Evolutionary conservation across 306 rosid species (phyloP), one percentile per base, ranked within the genome.

Genomic region (Lupinus albus): DNA sequence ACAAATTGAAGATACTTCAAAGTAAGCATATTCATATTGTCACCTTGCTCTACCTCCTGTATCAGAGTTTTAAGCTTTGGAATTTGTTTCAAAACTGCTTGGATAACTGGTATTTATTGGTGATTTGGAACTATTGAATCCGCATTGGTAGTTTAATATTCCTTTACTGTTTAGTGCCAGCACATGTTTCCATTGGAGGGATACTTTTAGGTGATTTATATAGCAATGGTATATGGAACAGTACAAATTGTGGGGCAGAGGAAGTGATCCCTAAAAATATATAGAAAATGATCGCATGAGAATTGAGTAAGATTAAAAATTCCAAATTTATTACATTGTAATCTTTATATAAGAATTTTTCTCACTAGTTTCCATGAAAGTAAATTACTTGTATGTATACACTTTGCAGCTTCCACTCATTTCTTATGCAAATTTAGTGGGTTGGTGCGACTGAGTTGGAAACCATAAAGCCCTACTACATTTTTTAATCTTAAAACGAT

Each of bases 1-100:
- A 73, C 45, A 47, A 84, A 42, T 14, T 67, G 66, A 73, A 81
- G 56, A 77, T 76, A 64, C 71, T 69, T 33, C 81, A 80, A 61
- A 46, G 42, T 76, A 71, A 52, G 53, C 52, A 73, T 67, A 65
- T 76, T 82, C 87, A 71, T 83, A 70, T 69, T 80, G 56, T 70
- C 32, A 57, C 56, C 10, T n/a, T 49, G 14, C 38, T 15, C 59
- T 58, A 13, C 44, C 60, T 72, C 52, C 55, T 54, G 56, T 48
- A 7, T 55, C 17, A 0, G 72, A 18, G 62, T 78, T 70, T 61
- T 38, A 68, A 67, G 33, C 28, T 57, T 1, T n/a, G 73, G 67
- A 49, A 35, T 18, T 67, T 78, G 68, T 57, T 56, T 66, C 38
- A 39, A 57, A 64, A 73, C 66, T 35, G 73, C 49, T 28, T 46